Base-by-base conservation (phyloP, 2,329 filamentous ascomycete genomes). In the Coniosporium uncinatum region DNA sequence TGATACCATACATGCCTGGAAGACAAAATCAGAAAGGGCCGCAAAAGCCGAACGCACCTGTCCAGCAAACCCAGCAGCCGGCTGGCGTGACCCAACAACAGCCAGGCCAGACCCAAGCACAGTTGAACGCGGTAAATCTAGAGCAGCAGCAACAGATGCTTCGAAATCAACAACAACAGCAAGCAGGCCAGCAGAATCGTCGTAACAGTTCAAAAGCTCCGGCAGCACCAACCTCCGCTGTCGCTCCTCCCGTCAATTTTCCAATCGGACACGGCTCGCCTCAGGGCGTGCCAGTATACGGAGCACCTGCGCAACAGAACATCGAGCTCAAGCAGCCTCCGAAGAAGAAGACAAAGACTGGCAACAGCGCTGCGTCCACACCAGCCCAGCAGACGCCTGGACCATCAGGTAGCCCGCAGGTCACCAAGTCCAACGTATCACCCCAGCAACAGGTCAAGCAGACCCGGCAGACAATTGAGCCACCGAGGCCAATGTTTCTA, bases 221-320 rank as follows among this genome's bases (percentile, higher is more conserved):
- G 27, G 29, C 42, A 14, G 42, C 42, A 29, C 42, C 42, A 32
- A 42, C 39, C n/a, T 33, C 37, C 6, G 6, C 41, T 20, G 14
- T 27, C 35, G 6, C 36, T 32, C 22, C 21, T 34, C 11, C 29
- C 41, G 18, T 43, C 39, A 8, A 29, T 22, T 31, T 33, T 8
- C 37, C 37, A 21, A 22, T 17, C 16, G 22, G 14, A 11, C 42
- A 24, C 27, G 36, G 20, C 14, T 38, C 40, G 11, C 41, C 41
- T 14, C 33, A 37, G 17, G 42, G 42, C 3, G 42, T 45, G 8
- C 42, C 42, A 14, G 17, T 27, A 19, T 45, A 45, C 29, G 37
- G 13, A 5, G 21, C 20, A 19, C 37, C 17, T 8, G 21, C 27
- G 19, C 8, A 16, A 14, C 29, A 32, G 6, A 16, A 22, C 16